Conservation (phyloP, 2,329 filamentous ascomycete genomes). For the Alternaria tenuissima region DNA sequence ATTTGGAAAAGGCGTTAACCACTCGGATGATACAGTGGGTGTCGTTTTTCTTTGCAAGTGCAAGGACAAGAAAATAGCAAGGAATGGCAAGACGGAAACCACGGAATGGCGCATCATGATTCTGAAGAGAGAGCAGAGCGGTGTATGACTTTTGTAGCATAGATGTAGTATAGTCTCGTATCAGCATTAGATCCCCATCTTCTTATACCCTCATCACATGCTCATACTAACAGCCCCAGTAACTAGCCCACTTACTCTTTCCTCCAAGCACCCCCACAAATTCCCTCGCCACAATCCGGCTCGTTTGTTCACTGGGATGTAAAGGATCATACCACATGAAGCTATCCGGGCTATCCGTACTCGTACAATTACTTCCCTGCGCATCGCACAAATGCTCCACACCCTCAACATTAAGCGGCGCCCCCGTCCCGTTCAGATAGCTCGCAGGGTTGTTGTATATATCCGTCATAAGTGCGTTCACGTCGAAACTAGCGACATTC, state of each 20-base stretch:
- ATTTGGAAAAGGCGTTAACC: neutral
- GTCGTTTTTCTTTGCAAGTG: neutral
- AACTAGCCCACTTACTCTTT: slow-evolving; percentile 56
- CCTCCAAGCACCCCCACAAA: slow-evolving; percentile 65
- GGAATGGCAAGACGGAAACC: neutral
- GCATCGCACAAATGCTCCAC: slow-evolving; percentile 64
- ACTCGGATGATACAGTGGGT: neutral
- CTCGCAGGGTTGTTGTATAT: slow-evolving; percentile 67
- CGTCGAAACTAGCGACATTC: slow-evolving; percentile 71
- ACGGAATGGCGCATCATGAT: neutral
- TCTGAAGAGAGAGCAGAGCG: neutral
- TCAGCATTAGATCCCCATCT: neutral
- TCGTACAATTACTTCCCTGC: slow-evolving; percentile 50
- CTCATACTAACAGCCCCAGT: slow-evolving; percentile 45
- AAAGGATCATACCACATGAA: slow-evolving; percentile 79
- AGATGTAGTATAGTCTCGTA: neutral
- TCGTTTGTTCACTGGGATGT: slow-evolving; percentile 73
- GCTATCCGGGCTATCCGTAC: slow-evolving; percentile 56
- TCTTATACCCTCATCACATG: neutral
- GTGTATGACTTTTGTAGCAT: neutral
- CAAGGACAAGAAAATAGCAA: neutral
- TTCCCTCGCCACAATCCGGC: slow-evolving; percentile 64
- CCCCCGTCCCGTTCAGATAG: slow-evolving; percentile 67
- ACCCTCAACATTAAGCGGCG: slow-evolving; percentile 69
- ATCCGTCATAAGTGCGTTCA: slow-evolving; percentile 68